These are phyloP conservation scores for Trichoderma simmonsii DNA, from an alignment of 2,329 filamentous ascomycete species.

Conservation along the genomic window DNA sequence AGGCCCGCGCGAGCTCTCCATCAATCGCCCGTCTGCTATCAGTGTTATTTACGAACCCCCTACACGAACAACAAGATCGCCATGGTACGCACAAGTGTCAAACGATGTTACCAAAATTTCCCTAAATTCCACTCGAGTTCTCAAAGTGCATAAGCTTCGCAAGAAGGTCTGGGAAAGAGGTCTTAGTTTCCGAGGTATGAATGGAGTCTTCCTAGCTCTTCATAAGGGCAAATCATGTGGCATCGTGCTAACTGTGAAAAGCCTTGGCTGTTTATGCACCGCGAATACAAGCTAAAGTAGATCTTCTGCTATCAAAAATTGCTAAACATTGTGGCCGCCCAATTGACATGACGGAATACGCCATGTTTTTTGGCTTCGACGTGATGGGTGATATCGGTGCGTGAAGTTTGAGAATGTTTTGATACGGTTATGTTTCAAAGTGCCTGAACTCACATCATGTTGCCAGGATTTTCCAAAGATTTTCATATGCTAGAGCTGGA, in stretches of 20 bases:
- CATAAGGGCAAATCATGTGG: neutral
- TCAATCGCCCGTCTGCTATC: constrained; percentile 2
- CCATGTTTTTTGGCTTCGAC: constrained; percentile 38
- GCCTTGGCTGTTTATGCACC: constrained; percentile 9
- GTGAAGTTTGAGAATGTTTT: neutral
- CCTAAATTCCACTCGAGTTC: constrained; percentile 26
- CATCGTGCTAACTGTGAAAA: neutral
- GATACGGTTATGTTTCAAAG: neutral
- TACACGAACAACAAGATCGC: neutral
- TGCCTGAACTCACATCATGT: neutral
- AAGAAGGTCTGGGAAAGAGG: constrained; percentile 10
- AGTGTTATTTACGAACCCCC: neutral
- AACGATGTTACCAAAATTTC: constrained; percentile 33
- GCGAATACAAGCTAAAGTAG: neutral
- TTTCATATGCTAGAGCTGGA: neutral
- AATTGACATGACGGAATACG: constrained; percentile 33
- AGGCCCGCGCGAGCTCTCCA: constrained; percentile 6
- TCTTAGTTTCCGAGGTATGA: constrained; percentile 7
- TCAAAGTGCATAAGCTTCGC: constrained; percentile 16
- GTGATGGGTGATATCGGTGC: constrained; percentile 40
- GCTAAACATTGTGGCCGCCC: constrained; percentile 19
- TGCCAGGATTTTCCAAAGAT: constrained; percentile 1
- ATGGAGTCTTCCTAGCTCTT: neutral
- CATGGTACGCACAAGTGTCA: constrained; percentile 16
- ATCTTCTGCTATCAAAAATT: neutral